A percentile compares a stretch with the other conserved stretches of the same genome.
phyloP scores from a whole-genome alignment of 768 basidiomycete genomes.

The Hericium coralloides region DNA sequence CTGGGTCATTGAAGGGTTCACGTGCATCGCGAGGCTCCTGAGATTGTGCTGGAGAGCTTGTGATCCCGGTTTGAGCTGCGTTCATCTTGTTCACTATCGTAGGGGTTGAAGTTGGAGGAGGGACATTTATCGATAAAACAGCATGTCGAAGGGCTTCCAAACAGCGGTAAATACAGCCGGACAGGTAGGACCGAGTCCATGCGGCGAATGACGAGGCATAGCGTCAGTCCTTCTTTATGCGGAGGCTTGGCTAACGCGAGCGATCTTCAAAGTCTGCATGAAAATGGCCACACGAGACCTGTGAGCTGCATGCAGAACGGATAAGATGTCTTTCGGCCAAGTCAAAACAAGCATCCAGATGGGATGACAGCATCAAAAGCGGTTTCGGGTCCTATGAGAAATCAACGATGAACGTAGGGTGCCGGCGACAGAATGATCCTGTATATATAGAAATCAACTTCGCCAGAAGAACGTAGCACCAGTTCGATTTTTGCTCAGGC shows the following conservation, averaged over 20 bases:
- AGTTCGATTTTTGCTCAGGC: background rate
- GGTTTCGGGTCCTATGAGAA: background rate
- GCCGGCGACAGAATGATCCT: constrained; percentile 25
- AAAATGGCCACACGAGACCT: background rate
- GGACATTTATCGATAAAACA: too few relatives aligned
- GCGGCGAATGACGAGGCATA: too few relatives aligned
- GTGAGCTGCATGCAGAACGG: background rate
- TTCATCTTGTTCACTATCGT: too few relatives aligned
- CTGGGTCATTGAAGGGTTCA: background rate
- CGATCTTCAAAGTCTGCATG: background rate
- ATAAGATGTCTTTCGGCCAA: background rate
- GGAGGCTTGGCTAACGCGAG: background rate
- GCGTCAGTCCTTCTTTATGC: background rate
- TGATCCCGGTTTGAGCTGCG: too few relatives aligned
- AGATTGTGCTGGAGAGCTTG: too few relatives aligned
- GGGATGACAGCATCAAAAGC: background rate
- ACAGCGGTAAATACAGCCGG: too few relatives aligned
- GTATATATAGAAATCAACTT: constrained; percentile 18
- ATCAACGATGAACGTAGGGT: constrained; percentile 2
- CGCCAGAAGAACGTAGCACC: background rate
- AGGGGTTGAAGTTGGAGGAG: too few relatives aligned
- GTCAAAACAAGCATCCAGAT: background rate
- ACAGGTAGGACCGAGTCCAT: too few relatives aligned
- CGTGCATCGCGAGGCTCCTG: too few relatives aligned
- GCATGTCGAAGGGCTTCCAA: too few relatives aligned